These are phyloP conservation scores for Boletus rufocinnamomeus DNA, from an alignment of 768 basidiomycete genomes.

Conservation along the genomic window DNA sequence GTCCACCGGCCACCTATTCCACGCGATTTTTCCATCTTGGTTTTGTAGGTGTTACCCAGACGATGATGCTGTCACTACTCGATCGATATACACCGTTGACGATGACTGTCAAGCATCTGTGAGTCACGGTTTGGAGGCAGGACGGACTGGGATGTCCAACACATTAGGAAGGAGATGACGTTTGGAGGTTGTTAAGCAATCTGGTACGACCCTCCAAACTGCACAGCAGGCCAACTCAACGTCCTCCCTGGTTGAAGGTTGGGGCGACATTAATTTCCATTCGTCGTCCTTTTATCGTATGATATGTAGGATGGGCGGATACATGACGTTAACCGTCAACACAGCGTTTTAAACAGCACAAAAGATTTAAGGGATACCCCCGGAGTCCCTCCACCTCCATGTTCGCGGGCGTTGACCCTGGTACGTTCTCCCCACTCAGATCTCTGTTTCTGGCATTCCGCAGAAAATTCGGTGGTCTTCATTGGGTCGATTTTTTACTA, in stretches of 20 bases:
- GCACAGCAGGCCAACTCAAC: neutral
- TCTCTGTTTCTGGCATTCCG: neutral
- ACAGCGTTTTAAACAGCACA: neutral
- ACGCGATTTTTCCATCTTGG: constrained; percentile 23
- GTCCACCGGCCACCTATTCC: constrained; percentile 11
- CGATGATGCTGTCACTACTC: neutral
- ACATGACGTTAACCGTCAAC: neutral
- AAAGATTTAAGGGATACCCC: neutral
- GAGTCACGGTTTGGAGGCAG: neutral
- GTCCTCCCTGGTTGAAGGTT: neutral
- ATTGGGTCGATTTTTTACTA: neutral
- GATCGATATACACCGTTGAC: neutral
- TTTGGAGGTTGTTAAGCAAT: neutral
- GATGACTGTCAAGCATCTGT: neutral
- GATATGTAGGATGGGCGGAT: no score
- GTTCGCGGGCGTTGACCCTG: neutral
- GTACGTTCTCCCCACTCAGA: neutral
- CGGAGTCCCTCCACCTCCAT: neutral
- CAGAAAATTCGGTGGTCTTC: neutral
- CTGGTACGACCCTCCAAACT: neutral
- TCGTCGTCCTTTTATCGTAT: neutral
- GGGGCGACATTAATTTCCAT: neutral
- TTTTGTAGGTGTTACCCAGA: neutral
- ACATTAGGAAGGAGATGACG: no score
- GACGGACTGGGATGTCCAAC: no score